Evolutionary conservation across 345 rosid genomes (phyloP).

Genomic region (Cardiospermum halicacabum): DNA sequence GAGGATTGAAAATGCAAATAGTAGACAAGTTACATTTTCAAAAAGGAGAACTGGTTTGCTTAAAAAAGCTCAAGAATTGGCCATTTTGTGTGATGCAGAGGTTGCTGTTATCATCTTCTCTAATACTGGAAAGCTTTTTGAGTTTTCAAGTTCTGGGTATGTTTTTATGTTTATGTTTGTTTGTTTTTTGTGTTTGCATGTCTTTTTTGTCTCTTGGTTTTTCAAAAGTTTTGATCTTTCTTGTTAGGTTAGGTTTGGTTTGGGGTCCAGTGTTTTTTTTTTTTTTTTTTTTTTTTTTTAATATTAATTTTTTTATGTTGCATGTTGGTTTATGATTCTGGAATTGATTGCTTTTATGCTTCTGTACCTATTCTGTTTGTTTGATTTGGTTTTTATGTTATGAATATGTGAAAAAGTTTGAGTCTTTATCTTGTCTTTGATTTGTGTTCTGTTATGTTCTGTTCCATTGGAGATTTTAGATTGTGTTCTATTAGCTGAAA

Average conservation of each 20-base stretch:
- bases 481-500: neutral
- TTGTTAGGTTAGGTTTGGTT: too few relatives aligned
- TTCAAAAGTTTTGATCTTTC: neutral
- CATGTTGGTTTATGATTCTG: neutral
- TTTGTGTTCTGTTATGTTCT: neutral
- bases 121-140: conserved; percentile 85
- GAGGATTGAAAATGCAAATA: conserved; percentile 90
- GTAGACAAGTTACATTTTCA: conserved; percentile 96
- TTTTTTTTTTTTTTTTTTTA: neutral
- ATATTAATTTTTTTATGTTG: neutral
- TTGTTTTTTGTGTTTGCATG: conserved; percentile 3
- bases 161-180: neutral
- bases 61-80: conserved; percentile 82
- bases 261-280: too few relatives aligned
- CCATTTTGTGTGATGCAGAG: conserved; percentile 91
- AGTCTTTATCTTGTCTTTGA: neutral
- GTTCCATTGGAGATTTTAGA: neutral
- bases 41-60: conserved; percentile 90
- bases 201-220: conserved; percentile 6
- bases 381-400: neutral
- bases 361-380: neutral
- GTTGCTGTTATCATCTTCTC: conserved; percentile 93
- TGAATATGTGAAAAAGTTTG: conserved; percentile 9
- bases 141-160: conserved; percentile 78
- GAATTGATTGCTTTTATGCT: neutral